Evolutionary conservation across 768 basidiomycete species (phyloP).

Genomic region (Boletus reticulatus): DNA sequence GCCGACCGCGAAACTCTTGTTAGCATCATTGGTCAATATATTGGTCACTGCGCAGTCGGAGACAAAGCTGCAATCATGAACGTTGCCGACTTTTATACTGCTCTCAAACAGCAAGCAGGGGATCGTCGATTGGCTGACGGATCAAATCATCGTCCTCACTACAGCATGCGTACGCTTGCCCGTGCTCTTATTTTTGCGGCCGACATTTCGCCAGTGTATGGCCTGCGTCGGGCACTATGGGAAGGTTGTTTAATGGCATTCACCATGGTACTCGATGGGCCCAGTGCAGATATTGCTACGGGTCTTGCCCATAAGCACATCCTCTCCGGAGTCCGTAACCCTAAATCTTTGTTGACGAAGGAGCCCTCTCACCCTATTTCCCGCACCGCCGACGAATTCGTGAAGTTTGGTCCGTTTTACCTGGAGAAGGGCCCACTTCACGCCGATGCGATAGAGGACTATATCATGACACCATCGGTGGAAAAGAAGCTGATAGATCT

Average conservation of each 20-base stretch:
- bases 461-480: slow-evolving; percentile 95
- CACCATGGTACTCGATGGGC: slow-evolving; percentile 85
- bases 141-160: slow-evolving; percentile 89
- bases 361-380: slow-evolving; percentile 56
- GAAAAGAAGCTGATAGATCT: slow-evolving; percentile 92
- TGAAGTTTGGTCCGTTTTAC: slow-evolving; percentile 92
- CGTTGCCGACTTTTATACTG: slow-evolving; percentile 85
- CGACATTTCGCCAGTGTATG: slow-evolving; percentile 72
- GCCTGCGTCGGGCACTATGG: slow-evolving; percentile 85
- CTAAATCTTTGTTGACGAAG: slow-evolving; percentile 68
- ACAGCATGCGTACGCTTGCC: slow-evolving; percentile 93
- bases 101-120: slow-evolving; percentile 74
- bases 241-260: slow-evolving; percentile 98
- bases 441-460: slow-evolving; percentile 67
- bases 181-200: slow-evolving; percentile 89
- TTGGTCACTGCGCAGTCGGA: slow-evolving; percentile 76
- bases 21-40: slow-evolving; percentile 85
- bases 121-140: slow-evolving; percentile 86
- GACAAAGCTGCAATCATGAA: slow-evolving; percentile 89
- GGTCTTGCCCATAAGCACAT: slow-evolving; percentile 74
- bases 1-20: slow-evolving; percentile 87
- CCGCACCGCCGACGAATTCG: slow-evolving; percentile 50
- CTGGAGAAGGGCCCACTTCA: slow-evolving; percentile 74
- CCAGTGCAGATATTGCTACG: slow-evolving; percentile 66
- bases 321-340: slow-evolving; percentile 76